Percentiles rank a stretch among this genome's conserved stretches.
These are phyloP conservation scores for Debaryomycetaceae sp. DNA, from an alignment of 1,139 yeast species.

Conservation along the genomic window DNA sequence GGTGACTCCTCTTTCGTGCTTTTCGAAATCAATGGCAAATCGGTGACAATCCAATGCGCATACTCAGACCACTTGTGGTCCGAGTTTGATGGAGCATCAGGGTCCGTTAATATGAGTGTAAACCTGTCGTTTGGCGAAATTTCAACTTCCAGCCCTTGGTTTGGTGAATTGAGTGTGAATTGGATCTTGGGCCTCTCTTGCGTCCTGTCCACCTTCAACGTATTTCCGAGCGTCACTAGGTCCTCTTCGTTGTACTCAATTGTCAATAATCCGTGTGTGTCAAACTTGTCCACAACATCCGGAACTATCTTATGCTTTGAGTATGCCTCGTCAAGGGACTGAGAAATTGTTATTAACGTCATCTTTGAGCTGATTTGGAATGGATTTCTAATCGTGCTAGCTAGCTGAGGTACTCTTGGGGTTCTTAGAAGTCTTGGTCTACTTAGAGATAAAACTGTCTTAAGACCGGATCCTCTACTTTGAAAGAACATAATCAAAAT, in stretches of 20 bases:
- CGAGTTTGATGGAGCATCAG: constrained; percentile 84
- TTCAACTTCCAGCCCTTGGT: constrained; percentile 35
- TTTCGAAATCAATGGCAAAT: constrained; percentile 47
- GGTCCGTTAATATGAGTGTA: constrained; percentile 81
- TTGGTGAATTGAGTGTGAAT: constrained; percentile 55
- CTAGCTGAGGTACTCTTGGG: neutral
- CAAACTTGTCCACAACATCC: constrained; percentile 52
- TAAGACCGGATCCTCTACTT: constrained; percentile 3
- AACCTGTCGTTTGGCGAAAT: constrained; percentile 52
- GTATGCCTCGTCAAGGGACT: constrained; percentile 60
- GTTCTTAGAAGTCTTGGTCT: constrained; percentile 2
- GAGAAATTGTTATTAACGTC: constrained; percentile 58
- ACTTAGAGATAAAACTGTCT: constrained; percentile 1
- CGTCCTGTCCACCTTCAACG: constrained; percentile 60
- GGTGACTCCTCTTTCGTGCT: constrained; percentile 16
- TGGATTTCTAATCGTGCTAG: neutral
- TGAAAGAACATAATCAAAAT: constrained; percentile 2
- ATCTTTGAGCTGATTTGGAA: constrained; percentile 13
- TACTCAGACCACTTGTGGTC: constrained; percentile 89
- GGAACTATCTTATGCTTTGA: constrained; percentile 61
- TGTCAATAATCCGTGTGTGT: constrained; percentile 44
- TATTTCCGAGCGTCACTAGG: constrained; percentile 80
- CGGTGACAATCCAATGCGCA: constrained; percentile 72
- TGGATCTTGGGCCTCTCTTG: constrained; percentile 64
- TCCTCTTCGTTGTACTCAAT: constrained; percentile 49